Percentiles rank a stretch among this genome's conserved stretches.
These are phyloP conservation scores for Mariannaea sp. DNA, from an alignment of 2,329 filamentous ascomycete species.

Conservation along the genomic window DNA sequence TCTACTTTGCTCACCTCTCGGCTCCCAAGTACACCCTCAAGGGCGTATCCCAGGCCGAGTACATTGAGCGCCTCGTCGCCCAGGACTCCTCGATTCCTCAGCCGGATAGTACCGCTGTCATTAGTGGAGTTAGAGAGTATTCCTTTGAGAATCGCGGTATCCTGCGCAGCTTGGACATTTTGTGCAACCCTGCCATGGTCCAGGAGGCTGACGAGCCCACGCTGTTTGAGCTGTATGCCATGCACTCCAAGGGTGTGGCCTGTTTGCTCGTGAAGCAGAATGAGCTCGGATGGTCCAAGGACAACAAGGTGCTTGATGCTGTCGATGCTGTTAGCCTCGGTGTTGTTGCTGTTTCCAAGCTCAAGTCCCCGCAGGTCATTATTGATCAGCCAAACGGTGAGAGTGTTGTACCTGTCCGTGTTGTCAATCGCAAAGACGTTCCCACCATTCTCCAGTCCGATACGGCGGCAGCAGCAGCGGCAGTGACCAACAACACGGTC, in stretches of 20 bases:
- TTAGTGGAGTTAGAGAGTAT: conserved; percentile 95
- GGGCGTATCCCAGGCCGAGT: conserved; percentile 84
- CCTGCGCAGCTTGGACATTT: conserved; percentile 87
- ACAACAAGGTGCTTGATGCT: conserved; percentile 83
- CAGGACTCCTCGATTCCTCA: conserved; percentile 76
- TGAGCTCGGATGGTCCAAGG: conserved; percentile 88
- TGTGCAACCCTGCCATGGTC: conserved; percentile 70
- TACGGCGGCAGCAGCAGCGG: no score
- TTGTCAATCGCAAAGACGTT: conserved; percentile 46
- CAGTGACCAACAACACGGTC: no score
- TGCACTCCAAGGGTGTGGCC: conserved; percentile 97
- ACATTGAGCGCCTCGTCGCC: conserved; percentile 76
- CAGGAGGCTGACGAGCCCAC: conserved; percentile 70
- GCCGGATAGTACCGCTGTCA: conserved; percentile 93
- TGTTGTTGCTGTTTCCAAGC: conserved; percentile 73
- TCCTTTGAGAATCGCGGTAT: conserved; percentile 86
- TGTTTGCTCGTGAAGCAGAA: conserved; percentile 83
- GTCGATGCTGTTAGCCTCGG: conserved; percentile 78
- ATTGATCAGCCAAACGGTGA: conserved; percentile 50
- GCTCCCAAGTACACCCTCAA: conserved; percentile 89
- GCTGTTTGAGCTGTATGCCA: conserved; percentile 92
- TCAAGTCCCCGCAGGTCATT: conserved; percentile 59
- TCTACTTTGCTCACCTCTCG: conserved; percentile 96
- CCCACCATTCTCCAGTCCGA: conserved; percentile 37
- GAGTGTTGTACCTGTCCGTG: conserved; percentile 42